phyloP scores from a whole-genome alignment of 306 rosid species.

The Glycine tomentella region DNA sequence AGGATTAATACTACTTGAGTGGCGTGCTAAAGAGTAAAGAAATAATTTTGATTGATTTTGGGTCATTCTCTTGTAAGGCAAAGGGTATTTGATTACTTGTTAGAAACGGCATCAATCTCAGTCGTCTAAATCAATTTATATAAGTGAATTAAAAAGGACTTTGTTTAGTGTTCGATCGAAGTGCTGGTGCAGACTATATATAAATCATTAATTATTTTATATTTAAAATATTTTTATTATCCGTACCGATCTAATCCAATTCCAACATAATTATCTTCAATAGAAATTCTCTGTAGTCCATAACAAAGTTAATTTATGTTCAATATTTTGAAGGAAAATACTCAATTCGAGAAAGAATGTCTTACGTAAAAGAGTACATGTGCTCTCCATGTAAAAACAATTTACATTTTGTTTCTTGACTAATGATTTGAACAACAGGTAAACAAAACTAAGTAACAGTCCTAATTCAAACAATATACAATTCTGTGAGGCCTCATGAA shows the following conservation, averaged over 20 bases:
- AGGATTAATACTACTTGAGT: neutral
- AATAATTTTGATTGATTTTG: neutral
- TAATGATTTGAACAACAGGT: neutral
- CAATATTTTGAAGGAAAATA: too few relatives aligned
- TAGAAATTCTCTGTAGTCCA: too few relatives aligned
- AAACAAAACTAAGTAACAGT: neutral
- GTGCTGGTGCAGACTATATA: neutral
- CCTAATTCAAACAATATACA: neutral
- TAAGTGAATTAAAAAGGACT: neutral
- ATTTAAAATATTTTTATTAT: neutral
- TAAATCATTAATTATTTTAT: neutral
- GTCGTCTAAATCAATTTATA: neutral
- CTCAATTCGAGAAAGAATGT: too few relatives aligned
- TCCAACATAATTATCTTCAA: too few relatives aligned
- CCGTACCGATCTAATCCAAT: too few relatives aligned
- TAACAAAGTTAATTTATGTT: neutral
- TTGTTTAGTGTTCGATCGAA: neutral
- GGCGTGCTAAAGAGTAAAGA: slow-evolving; percentile 3
- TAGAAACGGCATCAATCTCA: neutral
- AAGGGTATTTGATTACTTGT: neutral
- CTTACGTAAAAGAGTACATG: too few relatives aligned
- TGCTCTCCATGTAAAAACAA: too few relatives aligned
- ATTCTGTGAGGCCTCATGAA: neutral
- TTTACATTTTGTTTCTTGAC: too few relatives aligned
- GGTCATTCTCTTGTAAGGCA: neutral